phyloP scores from a whole-genome alignment of 2,329 filamentous ascomycete genomes.

The Clonostachys rosea region DNA sequence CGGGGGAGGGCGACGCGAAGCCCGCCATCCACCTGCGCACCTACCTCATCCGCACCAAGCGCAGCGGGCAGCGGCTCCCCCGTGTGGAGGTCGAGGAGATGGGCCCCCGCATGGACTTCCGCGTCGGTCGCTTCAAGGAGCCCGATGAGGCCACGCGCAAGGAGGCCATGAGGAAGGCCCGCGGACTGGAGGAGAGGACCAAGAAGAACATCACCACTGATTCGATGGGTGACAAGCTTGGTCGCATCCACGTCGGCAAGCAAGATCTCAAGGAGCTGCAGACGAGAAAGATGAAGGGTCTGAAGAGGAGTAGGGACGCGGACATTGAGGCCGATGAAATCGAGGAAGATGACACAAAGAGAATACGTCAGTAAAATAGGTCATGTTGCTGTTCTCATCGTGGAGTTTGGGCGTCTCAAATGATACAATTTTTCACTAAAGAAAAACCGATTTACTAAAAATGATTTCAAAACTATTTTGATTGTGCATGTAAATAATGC shows the following conservation, averaged over 20 bases:
- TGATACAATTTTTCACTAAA: no score
- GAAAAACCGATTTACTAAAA: no score
- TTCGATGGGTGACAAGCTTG: constrained; percentile 92
- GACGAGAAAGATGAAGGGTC: constrained; percentile 98
- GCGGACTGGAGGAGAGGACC: constrained; percentile 66
- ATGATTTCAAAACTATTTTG: no score
- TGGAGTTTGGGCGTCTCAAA: no score
- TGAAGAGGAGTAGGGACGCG: constrained; percentile 73
- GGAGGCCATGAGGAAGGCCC: constrained; percentile 84
- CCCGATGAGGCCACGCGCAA: constrained; percentile 78
- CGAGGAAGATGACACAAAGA: constrained; percentile 28
- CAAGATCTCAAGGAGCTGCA: constrained; percentile 86
- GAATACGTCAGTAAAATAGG: constrained; percentile 21
- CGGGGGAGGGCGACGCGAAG: constrained; percentile 37
- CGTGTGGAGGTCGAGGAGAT: constrained; percentile 94
- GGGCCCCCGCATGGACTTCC: constrained; percentile 89
- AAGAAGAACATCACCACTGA: constrained; percentile 98
- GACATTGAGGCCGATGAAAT: neutral
- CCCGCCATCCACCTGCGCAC: constrained; percentile 65
- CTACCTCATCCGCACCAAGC: constrained; percentile 83
- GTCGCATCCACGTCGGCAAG: constrained; percentile 84
- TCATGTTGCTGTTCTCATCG: no score
- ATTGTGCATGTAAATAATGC: no score
- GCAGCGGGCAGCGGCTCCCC: constrained; percentile 80
- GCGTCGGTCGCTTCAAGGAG: constrained; percentile 74